Evolutionary conservation across 345 rosid species (phyloP), one percentile per base, ranked within the genome.

Genomic region (Eutrema yunnanense): DNA sequence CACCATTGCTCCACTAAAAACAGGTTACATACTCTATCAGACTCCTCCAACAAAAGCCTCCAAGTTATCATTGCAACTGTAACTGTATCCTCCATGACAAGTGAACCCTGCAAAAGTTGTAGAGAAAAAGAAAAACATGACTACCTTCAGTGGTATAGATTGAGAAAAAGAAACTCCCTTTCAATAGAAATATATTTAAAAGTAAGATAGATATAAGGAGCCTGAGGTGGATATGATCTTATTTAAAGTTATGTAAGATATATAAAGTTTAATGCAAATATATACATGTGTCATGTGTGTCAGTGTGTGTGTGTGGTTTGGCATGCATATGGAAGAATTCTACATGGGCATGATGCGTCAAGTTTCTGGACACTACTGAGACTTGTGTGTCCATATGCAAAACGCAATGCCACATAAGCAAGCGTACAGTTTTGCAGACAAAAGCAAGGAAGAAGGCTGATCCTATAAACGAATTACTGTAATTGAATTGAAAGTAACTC

Each of bases 21-120:
- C 9, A 61, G 13, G 62, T 69, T 48, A 62, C 86, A 54, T 84
- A 90, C 97, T 73, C 70, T 63, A 75, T 92, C 99, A 83, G 96
- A 84, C 78, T 92, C 96, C 83, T 90, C 98, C 77, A 84, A 66
- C 65, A 92, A 87, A 82, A 95, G 96, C 83, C 97, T 87, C 81
- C 90, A 84, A 73, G 87, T 81, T 62, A 90, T 77, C 96, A 95
- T 89, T 75, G 97, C 93, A 80, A 88, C 84, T 67, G 88, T 78
- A 54, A 95, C 86, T 47, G 85, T 81, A 81, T 86, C 85, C 74
- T 87, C 95, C 95, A 94, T 84, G 62, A 84, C 73, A 72, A 73
- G 81, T 14, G 88, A 78, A 13, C 81, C 90, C 99, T 95, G 71
- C 79, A 84, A 73, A 58, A 54, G 26, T 46, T 55, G 53, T 38